phyloP scores from a whole-genome alignment of 257 asterid species.

The Capsicum rhomboideum region DNA sequence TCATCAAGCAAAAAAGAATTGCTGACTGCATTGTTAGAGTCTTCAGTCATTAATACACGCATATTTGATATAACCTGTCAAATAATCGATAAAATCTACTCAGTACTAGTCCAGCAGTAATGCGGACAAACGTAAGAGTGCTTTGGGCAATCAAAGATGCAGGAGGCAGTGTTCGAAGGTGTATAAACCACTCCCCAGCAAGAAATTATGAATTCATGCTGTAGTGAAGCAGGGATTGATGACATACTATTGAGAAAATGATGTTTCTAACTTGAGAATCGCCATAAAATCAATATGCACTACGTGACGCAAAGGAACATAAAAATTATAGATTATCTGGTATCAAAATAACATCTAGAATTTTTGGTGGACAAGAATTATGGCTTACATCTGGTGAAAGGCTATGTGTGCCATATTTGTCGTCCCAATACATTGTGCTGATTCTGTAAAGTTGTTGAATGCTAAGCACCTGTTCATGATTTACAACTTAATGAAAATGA shows the following conservation, averaged over 20 bases:
- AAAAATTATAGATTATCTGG: background rate
- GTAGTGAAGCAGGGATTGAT: background rate
- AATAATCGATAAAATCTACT: background rate
- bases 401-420: slow-evolving; percentile 97
- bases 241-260: background rate
- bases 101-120: background rate
- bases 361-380: background rate
- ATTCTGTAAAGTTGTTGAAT: slow-evolving; percentile 96
- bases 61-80: slow-evolving; percentile 81
- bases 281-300: background rate
- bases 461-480: slow-evolving; percentile 65
- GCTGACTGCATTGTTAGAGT: slow-evolving; percentile 95
- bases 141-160: background rate
- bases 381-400: slow-evolving; percentile 78
- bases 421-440: slow-evolving; percentile 99
- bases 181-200: background rate
- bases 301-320: background rate
- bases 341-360: background rate
- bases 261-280: background rate
- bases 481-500: slow-evolving; percentile 2
- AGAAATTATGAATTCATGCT: background rate
- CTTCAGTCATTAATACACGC: slow-evolving; percentile 93
- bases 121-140: background rate
- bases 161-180: background rate
- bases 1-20: slow-evolving; percentile 96